Base-by-base conservation (phyloP, 257 asterid species). In the Solanum paucissectum region DNA sequence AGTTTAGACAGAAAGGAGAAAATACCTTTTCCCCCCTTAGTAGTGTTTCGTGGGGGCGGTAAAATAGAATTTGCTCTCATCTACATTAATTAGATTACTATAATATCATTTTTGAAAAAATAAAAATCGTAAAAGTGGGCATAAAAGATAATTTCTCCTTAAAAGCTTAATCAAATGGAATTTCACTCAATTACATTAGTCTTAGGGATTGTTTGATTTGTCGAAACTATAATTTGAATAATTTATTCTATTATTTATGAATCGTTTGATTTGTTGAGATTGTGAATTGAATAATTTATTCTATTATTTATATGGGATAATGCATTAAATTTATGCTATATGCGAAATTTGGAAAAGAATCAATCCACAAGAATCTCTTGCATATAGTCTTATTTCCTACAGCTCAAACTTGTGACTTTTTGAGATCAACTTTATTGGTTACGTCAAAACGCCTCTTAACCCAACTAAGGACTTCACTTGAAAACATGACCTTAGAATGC, bases 361-460 rank as follows among this genome's bases (percentile, higher is more conserved):
- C 18, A 0, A 5, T 25, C 4, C 34, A 11, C 4, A 12, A 25
- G 0, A 12, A 5, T 25, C 2, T 27, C 9, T 11, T 11, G 18
- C 0, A 5, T 0, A 0, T 5, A 25, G 0, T 12, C 4, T 66
- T 1, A 66, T 25, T 66, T 66, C 5, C 1, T 2, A 27, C 0
- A 0, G 2, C 18, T 66, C 5, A 13, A 66, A 66, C 7, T 12
- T 2, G 5, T 25, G 9, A 25, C 34, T 1, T 66, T 27, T 0
- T 12, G 0, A 12, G 0, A 25, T 25, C 4, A 64, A 5, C 2
- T 64, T 64, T 64, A 4, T 23, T 9, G 6, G 2, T 23, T 62
- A 62, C 32, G 1, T n/a, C 7, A 0, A 23, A n/a, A 62, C 12
- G 12, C 16, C 32, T n/a, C 7, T 18, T 7, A 75, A 37, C 58